Percentiles rank a stretch among this genome's conserved stretches.
Conservation (phyloP, 2,329 filamentous ascomycete species). For the Coleophoma eucalyptorum region DNA sequence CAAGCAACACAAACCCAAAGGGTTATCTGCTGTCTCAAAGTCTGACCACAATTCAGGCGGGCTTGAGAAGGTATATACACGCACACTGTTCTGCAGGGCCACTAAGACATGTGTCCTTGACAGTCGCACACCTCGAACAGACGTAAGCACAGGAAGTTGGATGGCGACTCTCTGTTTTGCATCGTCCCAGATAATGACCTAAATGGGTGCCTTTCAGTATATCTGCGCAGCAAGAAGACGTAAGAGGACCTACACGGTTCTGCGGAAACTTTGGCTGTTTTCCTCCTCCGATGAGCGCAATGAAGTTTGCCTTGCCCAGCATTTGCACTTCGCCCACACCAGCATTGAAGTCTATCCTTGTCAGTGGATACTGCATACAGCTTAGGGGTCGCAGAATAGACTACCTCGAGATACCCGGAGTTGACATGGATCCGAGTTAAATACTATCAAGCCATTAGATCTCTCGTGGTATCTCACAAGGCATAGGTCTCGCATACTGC, state of each 20-base stretch:
- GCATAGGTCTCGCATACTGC: constrained; percentile 51
- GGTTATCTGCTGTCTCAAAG: constrained; percentile 86
- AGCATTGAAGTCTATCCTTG: constrained; percentile 66
- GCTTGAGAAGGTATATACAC: constrained; percentile 75
- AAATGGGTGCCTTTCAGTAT: constrained; percentile 10
- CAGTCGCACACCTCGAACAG: constrained; percentile 76
- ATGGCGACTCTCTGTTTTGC: constrained; percentile 71
- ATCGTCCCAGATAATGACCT: constrained; percentile 91
- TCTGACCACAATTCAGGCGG: constrained; percentile 66
- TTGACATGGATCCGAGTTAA: constrained; percentile 68
- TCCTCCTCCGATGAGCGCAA: constrained; percentile 87
- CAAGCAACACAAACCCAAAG: constrained; percentile 74
- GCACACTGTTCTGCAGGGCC: constrained; percentile 76
- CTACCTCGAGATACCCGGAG: constrained; percentile 60
- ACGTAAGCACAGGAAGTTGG: constrained; percentile 73
- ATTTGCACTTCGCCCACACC: constrained; percentile 82
- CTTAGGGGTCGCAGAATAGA: constrained; percentile 2
- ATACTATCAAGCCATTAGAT: constrained; percentile 45
- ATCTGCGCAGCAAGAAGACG: background rate
- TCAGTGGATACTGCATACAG: constrained; percentile 10
- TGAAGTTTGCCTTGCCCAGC: constrained; percentile 81
- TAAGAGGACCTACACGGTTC: constrained; percentile 61
- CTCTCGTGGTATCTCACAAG: background rate
- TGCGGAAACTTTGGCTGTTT: constrained; percentile 80
- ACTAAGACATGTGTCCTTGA: constrained; percentile 74